Conservation (phyloP, 1,139 yeast species). For the Scheffersomyces segobiensis region DNA sequence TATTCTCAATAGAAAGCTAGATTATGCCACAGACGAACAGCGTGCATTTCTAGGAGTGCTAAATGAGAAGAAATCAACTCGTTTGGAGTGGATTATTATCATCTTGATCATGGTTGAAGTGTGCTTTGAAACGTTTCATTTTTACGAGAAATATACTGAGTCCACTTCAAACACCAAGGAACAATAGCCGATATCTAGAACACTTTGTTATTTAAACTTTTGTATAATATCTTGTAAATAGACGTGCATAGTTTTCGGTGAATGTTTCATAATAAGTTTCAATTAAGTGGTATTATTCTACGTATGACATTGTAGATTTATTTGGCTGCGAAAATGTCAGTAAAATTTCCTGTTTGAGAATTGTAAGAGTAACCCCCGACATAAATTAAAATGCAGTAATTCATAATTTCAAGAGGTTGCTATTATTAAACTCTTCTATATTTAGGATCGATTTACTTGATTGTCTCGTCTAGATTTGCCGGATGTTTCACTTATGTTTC, state of each 20-base stretch:
- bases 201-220: background rate
- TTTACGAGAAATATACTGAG: slow-evolving; percentile 26
- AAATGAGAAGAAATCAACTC: slow-evolving; percentile 72
- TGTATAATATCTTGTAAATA: background rate
- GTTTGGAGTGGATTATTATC: slow-evolving; percentile 87
- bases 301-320: background rate
- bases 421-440: background rate
- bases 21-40: slow-evolving; percentile 88
- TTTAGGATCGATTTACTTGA: background rate
- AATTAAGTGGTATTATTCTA: background rate
- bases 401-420: background rate
- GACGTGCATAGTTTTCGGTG: background rate
- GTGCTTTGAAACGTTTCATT: slow-evolving; percentile 68
- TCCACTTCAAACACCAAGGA: slow-evolving; percentile 1
- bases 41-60: slow-evolving; percentile 73
- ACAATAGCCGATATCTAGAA: background rate
- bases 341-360: background rate
- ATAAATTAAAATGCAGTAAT: background rate
- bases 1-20: slow-evolving; percentile 79
- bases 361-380: background rate
- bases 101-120: slow-evolving; percentile 82
- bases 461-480: background rate
- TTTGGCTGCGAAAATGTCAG: background rate
- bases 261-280: background rate
- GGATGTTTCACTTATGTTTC: background rate